phyloP scores from a whole-genome alignment of 179 eudicot genomes.

The Vitellaria paradoxa region DNA sequence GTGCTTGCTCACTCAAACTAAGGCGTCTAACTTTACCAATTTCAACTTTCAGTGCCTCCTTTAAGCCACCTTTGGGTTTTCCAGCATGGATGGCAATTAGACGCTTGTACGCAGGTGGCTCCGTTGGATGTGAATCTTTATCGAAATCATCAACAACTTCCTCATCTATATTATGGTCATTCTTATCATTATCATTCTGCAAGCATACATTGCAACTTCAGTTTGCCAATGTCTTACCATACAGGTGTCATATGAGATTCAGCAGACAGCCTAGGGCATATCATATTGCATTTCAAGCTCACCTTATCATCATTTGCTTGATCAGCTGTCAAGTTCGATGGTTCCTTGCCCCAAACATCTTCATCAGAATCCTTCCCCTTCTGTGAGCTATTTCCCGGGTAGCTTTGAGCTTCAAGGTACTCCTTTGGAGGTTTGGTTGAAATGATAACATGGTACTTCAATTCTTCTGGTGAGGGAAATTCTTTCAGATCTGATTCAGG shows the following conservation, averaged over 20 bases:
- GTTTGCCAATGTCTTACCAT: not conserved
- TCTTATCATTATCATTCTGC: constrained; percentile 40
- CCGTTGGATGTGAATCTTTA: constrained; percentile 11
- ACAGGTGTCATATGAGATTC: not conserved
- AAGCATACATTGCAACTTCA: constrained; percentile 1
- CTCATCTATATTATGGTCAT: constrained; percentile 27
- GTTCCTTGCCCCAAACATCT: constrained; percentile 44
- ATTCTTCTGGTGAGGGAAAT: constrained; percentile 76
- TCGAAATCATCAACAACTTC: constrained; percentile 36
- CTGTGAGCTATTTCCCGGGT: constrained; percentile 21
- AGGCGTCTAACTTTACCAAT: constrained; percentile 60
- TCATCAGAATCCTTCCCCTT: constrained; percentile 43
- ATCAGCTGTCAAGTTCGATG: constrained; percentile 29
- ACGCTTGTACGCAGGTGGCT: constrained; percentile 58
- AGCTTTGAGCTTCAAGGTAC: constrained; percentile 49
- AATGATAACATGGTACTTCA: constrained; percentile 58
- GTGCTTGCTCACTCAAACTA: constrained; percentile 83
- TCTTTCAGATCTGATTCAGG: constrained; percentile 54
- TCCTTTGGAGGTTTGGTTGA: constrained; percentile 96
- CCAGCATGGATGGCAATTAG: constrained; percentile 74
- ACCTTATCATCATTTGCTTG: constrained; percentile 32
- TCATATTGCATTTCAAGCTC: constrained; percentile 1
- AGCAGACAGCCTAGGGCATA: not conserved
- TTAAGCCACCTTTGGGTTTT: constrained; percentile 57
- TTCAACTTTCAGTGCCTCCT: constrained; percentile 60